Conservation (phyloP, 2,329 filamentous ascomycete species). For the Aspergillus costaricaensis region DNA sequence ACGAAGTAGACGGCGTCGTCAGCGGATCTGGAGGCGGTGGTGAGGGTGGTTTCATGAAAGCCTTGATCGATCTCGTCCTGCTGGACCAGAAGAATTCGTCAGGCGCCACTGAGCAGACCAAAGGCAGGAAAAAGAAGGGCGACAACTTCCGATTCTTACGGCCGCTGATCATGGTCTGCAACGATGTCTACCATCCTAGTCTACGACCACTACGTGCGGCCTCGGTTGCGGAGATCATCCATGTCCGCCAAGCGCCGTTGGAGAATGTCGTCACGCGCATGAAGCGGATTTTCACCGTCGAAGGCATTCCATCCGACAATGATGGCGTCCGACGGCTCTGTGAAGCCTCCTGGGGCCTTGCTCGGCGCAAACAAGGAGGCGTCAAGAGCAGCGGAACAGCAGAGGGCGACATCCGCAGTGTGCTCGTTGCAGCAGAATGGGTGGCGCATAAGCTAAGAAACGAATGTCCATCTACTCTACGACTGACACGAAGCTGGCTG, state of each 20-base stretch:
- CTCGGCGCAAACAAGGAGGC: slow-evolving; percentile 55
- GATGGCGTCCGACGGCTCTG: slow-evolving; percentile 79
- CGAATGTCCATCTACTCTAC: slow-evolving; percentile 39
- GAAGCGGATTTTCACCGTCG: slow-evolving; percentile 81
- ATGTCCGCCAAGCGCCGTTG: slow-evolving; percentile 83
- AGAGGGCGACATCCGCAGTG: slow-evolving; percentile 62
- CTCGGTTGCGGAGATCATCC: slow-evolving; percentile 81
- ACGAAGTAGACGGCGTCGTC: slow-evolving; percentile 95
- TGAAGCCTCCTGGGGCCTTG: slow-evolving; percentile 67
- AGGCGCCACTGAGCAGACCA: slow-evolving; percentile 29
- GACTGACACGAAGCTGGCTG: slow-evolving; percentile 61
- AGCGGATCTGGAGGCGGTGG: slow-evolving; percentile 73
- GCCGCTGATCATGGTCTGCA: slow-evolving; percentile 92
- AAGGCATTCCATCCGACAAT: slow-evolving; percentile 83
- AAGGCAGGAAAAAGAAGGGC: slow-evolving; percentile 62
- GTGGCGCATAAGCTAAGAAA: slow-evolving; percentile 61
- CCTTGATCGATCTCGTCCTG: slow-evolving; percentile 84
- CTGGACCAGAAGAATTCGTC: slow-evolving; percentile 79
- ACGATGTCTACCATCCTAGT: slow-evolving; percentile 92
- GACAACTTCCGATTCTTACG: slow-evolving; percentile 86
- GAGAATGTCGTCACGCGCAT: slow-evolving; percentile 82
- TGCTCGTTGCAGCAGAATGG: slow-evolving; percentile 67
- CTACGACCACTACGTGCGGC: slow-evolving; percentile 85
- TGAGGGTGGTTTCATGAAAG: slow-evolving; percentile 94
- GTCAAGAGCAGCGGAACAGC: slow-evolving; percentile 48